Evolutionary conservation across 2,329 filamentous ascomycete genomes (phyloP).

Genomic region (Fusarium devonianum): DNA sequence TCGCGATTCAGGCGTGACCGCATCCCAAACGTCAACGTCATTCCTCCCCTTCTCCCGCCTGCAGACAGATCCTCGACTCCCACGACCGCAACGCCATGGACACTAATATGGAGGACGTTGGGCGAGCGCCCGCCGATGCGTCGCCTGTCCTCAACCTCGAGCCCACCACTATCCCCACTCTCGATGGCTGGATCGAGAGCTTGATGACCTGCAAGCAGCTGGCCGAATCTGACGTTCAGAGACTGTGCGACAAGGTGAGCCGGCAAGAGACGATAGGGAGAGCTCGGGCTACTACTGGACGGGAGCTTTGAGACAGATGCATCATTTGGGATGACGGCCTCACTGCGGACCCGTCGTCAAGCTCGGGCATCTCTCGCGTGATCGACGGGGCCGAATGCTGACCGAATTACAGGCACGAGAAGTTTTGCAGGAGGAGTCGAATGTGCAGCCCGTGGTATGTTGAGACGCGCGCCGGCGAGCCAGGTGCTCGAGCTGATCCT

Average conservation of each 20-base stretch:
- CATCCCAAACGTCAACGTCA: conserved; percentile 43
- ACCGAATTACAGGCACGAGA: conserved; percentile 76
- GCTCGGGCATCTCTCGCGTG: conserved; percentile 43
- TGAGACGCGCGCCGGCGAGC: conserved; percentile 15
- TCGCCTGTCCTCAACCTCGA: conserved; percentile 72
- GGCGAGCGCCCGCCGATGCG: conserved; percentile 81
- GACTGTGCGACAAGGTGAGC: conserved; percentile 93
- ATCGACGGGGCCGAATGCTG: conserved; percentile 42
- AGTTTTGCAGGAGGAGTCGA: conserved; percentile 96
- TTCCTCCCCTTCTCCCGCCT: conserved; percentile 33
- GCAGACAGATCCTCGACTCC: conserved; percentile 24
- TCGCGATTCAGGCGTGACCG: conserved; percentile 43
- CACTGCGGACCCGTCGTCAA: conserved; percentile 15
- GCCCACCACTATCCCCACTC: conserved; percentile 86
- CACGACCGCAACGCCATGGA: conserved; percentile 68
- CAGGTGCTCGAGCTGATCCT: conserved; percentile 41
- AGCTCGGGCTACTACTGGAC: conserved; percentile 2
- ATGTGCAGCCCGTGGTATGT: conserved; percentile 96
- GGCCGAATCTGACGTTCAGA: conserved; percentile 90
- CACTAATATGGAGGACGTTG: conserved; percentile 98
- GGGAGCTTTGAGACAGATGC: background rate
- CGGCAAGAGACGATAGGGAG: background rate
- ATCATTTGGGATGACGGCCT: conserved; percentile 1
- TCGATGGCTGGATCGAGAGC: conserved; percentile 98
- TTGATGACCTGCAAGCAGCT: conserved; percentile 99